A percentile compares a stretch with the other conserved stretches of the same genome.
Conservation (phyloP, 345 rosid genomes). For the Brassica nigra region DNA sequence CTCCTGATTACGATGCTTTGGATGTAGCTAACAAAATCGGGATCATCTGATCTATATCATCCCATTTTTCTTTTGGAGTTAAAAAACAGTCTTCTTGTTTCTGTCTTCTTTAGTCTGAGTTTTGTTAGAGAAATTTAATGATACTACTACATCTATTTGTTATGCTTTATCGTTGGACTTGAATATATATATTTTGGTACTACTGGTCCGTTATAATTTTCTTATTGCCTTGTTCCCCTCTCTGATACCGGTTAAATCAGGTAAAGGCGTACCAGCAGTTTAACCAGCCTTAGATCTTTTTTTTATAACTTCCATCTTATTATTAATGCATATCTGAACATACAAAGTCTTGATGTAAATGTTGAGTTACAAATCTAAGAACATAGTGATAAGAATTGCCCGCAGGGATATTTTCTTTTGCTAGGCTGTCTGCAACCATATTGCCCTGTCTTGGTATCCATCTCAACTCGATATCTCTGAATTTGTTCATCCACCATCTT, state of each 20-base stretch:
- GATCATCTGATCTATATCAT: conserved; percentile 54
- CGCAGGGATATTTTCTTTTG: neutral
- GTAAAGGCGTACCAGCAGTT: neutral
- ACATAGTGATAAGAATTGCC: neutral
- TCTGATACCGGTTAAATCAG: neutral
- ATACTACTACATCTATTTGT: neutral
- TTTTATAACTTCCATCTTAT: neutral
- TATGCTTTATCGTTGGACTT: conserved; percentile 4
- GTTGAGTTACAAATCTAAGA: neutral
- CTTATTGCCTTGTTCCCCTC: neutral
- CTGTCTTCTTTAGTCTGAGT: conserved; percentile 18
- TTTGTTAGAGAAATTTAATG: conserved; percentile 31
- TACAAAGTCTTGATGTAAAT: neutral
- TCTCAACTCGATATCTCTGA: neutral
- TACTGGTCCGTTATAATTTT: neutral
- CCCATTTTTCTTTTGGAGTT: neutral
- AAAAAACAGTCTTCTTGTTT: conserved; percentile 9
- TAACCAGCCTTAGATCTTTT: neutral
- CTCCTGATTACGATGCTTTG: conserved; percentile 89
- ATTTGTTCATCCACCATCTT: neutral
- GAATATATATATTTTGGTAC: conserved; percentile 7
- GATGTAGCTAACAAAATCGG: conserved; percentile 99
- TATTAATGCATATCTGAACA: neutral
- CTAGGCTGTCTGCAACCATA: neutral
- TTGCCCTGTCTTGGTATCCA: neutral